A percentile compares a stretch with the other conserved stretches of the same genome.
Conservation (phyloP, 352 stramenopile genomes). For the Pythium aristosporum region DNA sequence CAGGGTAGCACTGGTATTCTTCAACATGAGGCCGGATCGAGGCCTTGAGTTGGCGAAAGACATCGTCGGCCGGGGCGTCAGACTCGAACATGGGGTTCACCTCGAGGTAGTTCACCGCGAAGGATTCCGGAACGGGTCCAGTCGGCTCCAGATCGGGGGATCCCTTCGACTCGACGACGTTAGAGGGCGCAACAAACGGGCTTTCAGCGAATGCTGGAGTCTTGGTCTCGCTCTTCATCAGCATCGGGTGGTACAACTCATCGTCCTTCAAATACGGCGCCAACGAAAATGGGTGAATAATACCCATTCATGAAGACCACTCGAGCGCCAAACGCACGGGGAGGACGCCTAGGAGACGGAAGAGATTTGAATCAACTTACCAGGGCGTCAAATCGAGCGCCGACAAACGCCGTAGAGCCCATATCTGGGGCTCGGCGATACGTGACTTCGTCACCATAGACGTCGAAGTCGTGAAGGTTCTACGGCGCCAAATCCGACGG, state of each 20-base stretch:
- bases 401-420: slow-evolving; percentile 51
- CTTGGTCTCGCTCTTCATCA: slow-evolving; percentile 29
- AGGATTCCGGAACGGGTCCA: slow-evolving; percentile 51
- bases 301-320: too few species aligned
- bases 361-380: slow-evolving; percentile 24
- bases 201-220: slow-evolving; percentile 14
- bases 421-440: slow-evolving; percentile 55
- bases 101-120: slow-evolving; percentile 48
- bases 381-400: slow-evolving; percentile 56
- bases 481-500: not conserved
- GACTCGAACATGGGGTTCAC: slow-evolving; percentile 82
- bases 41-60: slow-evolving; percentile 52
- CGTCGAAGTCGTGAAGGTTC: slow-evolving; percentile 40
- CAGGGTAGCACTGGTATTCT: slow-evolving; percentile 43
- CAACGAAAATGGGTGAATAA: slow-evolving; percentile 13
- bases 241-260: slow-evolving; percentile 28
- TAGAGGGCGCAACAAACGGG: slow-evolving; percentile 4
- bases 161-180: slow-evolving; percentile 23
- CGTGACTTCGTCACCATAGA: slow-evolving; percentile 54
- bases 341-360: not conserved
- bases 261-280: slow-evolving; percentile 26
- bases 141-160: slow-evolving; percentile 38
- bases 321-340: not conserved
- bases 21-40: slow-evolving; percentile 46
- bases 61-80: slow-evolving; percentile 35